These are phyloP conservation scores for Elsinoe australis DNA, from an alignment of 2,329 filamentous ascomycete genomes.

Conservation along the genomic window DNA sequence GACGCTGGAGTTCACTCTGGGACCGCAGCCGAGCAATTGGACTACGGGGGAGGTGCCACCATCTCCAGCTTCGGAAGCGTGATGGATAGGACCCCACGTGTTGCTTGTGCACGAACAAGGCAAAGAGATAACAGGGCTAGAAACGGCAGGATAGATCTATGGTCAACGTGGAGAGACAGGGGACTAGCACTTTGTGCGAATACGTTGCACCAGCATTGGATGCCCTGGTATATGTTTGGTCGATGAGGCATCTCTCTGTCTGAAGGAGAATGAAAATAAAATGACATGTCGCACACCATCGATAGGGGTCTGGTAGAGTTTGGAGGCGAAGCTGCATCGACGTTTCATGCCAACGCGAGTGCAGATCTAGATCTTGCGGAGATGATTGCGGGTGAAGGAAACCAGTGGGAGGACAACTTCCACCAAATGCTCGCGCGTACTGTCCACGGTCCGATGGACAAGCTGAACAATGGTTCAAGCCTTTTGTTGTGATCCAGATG, in stretches of 20 bases:
- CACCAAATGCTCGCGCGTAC: too few species aligned
- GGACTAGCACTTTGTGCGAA: too few species aligned
- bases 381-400: background rate
- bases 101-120: too few species aligned
- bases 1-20: constrained; percentile 57
- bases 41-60: constrained; percentile 53
- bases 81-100: too few species aligned
- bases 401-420: background rate
- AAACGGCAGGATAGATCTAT: too few species aligned
- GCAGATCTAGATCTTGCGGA: constrained; percentile 10
- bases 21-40: constrained; percentile 47
- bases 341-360: constrained; percentile 1
- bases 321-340: constrained; percentile 11
- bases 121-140: too few species aligned
- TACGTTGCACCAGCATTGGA: too few species aligned
- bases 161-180: constrained; percentile 13
- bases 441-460: too few species aligned
- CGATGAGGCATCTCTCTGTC: too few species aligned
- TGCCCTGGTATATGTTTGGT: too few species aligned
- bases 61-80: constrained; percentile 40
- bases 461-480: too few species aligned
- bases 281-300: constrained; percentile 2
- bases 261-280: constrained; percentile 4
- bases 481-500: too few species aligned
- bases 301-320: constrained; percentile 13